Percentiles rank a stretch among this genome's conserved stretches.
phyloP scores from a whole-genome alignment of 1,139 yeast species.

The Nakaseomyces glabratus region DNA sequence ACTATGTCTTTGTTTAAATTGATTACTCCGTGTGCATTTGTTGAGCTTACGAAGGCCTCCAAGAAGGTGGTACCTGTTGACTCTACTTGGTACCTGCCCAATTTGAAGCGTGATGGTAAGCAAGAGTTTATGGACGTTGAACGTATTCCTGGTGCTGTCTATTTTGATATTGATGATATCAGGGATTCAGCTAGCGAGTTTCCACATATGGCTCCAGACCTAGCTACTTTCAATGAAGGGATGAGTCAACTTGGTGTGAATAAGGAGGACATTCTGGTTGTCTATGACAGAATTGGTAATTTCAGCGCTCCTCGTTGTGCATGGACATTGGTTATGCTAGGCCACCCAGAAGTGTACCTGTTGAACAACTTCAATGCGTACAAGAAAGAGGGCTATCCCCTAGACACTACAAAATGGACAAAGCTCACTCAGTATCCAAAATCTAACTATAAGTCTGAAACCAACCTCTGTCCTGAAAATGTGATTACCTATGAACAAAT shows the following conservation, averaged over 20 bases:
- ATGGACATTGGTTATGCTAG: constrained; percentile 76
- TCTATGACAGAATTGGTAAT: constrained; percentile 77
- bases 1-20: constrained; percentile 26
- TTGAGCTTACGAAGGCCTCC: constrained; percentile 15
- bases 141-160: constrained; percentile 60
- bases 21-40: constrained; percentile 24
- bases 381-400: constrained; percentile 32
- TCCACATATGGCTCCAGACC: constrained; percentile 85
- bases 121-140: constrained; percentile 44
- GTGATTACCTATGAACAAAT: constrained; percentile 43
- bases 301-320: constrained; percentile 87
- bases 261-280: constrained; percentile 53
- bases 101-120: constrained; percentile 48
- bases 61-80: constrained; percentile 60
- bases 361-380: constrained; percentile 63
- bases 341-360: constrained; percentile 57
- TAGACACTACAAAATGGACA: constrained; percentile 29
- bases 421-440: constrained; percentile 33
- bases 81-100: constrained; percentile 90
- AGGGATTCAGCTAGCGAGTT: constrained; percentile 49
- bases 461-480: constrained; percentile 48
- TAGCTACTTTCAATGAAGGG: constrained; percentile 43
- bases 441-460: constrained; percentile 35
- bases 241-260: constrained; percentile 39
- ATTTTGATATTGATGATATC: constrained; percentile 70